These are phyloP conservation scores for Sisymbrium irio DNA, from an alignment of 345 rosid species.

Conservation along the genomic window DNA sequence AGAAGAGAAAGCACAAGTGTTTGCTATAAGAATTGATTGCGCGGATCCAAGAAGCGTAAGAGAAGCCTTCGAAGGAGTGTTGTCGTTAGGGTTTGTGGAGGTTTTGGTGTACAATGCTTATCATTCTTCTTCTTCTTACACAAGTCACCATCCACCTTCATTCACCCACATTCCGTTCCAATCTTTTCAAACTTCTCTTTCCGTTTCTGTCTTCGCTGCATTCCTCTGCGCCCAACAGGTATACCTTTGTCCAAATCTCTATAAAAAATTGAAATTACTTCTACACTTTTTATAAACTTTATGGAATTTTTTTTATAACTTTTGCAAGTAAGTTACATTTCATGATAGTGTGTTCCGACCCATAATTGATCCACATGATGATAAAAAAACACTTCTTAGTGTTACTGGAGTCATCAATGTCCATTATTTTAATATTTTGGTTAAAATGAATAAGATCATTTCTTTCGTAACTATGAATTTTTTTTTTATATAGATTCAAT, in stretches of 20 bases:
- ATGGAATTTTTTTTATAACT: too few relatives aligned
- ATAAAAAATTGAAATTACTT: too few relatives aligned
- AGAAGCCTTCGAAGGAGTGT: constrained; percentile 95
- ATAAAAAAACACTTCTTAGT: background rate
- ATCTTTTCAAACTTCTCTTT: constrained; percentile 70
- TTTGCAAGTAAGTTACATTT: too few relatives aligned
- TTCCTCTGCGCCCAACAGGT: constrained; percentile 91
- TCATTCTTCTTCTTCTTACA: constrained; percentile 41
- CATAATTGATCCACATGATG: background rate
- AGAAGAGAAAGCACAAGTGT: constrained; percentile 89
- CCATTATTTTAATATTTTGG: background rate
- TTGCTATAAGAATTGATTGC: constrained; percentile 93
- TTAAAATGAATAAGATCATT: background rate
- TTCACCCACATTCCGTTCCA: constrained; percentile 66
- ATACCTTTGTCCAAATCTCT: background rate
- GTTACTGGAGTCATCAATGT: background rate
- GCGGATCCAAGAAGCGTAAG: constrained; percentile 75
- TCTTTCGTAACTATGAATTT: background rate
- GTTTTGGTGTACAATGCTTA: constrained; percentile 89
- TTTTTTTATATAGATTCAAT: background rate
- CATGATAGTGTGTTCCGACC: background rate
- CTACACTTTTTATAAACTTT: background rate
- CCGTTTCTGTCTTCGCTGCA: constrained; percentile 74
- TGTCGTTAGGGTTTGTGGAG: constrained; percentile 86
- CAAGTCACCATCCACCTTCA: constrained; percentile 47